Base-by-base conservation (phyloP, 2,329 filamentous ascomycete species). In the Hirsutella thompsonii region DNA sequence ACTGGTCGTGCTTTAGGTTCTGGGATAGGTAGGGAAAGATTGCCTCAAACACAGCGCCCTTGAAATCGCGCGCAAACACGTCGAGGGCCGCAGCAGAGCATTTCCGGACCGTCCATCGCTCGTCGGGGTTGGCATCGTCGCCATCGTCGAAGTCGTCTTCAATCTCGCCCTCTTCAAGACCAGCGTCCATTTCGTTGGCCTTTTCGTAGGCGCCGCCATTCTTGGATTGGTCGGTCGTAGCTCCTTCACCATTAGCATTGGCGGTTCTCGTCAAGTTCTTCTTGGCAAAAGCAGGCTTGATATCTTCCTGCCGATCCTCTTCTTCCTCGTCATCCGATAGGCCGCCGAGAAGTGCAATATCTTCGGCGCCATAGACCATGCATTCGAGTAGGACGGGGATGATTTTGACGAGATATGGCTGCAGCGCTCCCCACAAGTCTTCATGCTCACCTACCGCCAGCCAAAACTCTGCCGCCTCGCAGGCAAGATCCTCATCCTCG, bases 391-490 rank as follows among this genome's bases (percentile, higher is more conserved):
- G 67, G 1, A 95, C 83, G 0, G 92, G 92, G 23, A 98, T 82
- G 47, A 96, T 90, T 58, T 84, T 85, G 49, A 74, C 63, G 42
- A 96, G 75, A 55, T 85, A 85, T 0, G 88, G 88, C 8, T 74
- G 79, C 36, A 98, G 68, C 1, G 78, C 74, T 49, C 79, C 73
- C 66, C 86, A 87, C 40, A 96, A 66, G 44, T 82, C 76, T 34
- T 84, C 76, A 56, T 94, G 86, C 58, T 95, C 92, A 45, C 88
- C 89, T 18, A 94, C 81, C 32, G 87, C 87, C 36, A 98, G 76
- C 88, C 93, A 98, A 57, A 98, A 98, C 60, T 98, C 92, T 5
- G 92, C 88, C 8, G 92, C 92, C 58, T 98, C 92, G 49, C 93
- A 80, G 30, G 90, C 88, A 44, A 98, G 70, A 34, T 96, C 88